Base-by-base conservation (phyloP, 306 rosid genomes). In the Ormosia semicastrata region DNA sequence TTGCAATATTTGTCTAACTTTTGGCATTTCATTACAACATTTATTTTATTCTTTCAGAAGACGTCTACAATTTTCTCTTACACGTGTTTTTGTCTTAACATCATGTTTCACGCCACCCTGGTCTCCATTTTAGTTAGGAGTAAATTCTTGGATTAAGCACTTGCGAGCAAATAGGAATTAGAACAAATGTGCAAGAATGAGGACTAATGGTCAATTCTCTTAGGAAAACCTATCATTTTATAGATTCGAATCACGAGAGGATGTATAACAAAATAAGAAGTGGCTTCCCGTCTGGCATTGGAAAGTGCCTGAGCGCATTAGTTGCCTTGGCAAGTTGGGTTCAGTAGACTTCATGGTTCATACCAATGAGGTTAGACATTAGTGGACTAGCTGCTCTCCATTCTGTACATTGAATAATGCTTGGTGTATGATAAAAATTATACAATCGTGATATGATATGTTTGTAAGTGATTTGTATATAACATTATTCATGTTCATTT, bases 341-440 rank as follows among this genome's bases (percentile, higher is more conserved):
- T 63, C 37, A 41, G 58, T 76, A 46, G 5, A 71, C 60, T 63
- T 9, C 24, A 24, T 24, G 1, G 24, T 24, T 24, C 13, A 15
- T 47, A 17, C 62, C 81, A 76, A 76, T 76, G 4, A 62, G 47
- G 12, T 33, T 76, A 6, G 49, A 47, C 52, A 33, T 34, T 10
- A 64, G 73, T 76, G 64, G 81, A 76, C 29, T 32, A 44, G 62
- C 37, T 76, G 49, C 81, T 49, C 11, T 64, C 81, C 81, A 76
- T 40, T 34, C 0, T 24, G 24, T 24, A 0, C 24, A 24, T 24
- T 24, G 24, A 1, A 24, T 24, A 24, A 24, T 24, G 24, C 24
- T 24, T 24, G 24, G 24, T 24, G 24, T 24, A 24, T 24, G 24
- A 24, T 1, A 24, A 24, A 24, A 24, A 0, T 24, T 24, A 24